Base-by-base conservation (phyloP, 2,329 filamentous ascomycete genomes). In the Lomentospora prolificans region DNA sequence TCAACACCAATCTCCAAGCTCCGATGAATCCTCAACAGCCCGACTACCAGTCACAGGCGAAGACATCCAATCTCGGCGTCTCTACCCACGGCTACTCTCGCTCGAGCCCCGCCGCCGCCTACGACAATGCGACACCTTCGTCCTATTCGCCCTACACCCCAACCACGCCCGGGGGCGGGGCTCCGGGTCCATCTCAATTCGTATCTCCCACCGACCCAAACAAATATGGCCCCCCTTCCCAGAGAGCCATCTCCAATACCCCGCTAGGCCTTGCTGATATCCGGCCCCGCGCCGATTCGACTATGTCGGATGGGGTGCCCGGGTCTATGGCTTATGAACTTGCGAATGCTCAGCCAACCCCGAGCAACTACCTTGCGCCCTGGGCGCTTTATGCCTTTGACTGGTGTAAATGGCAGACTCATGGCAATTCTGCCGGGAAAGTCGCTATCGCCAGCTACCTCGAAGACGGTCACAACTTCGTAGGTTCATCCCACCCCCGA, bases 381-480 rank as follows among this genome's bases (percentile, higher is more conserved):
- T 99, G 94, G 90, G 87, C 90, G 12, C 85, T 95, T 56, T 99
- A 97, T 69, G 92, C 94, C 10, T 92, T 95, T 64, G 94, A 99
- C 73, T 99, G 94, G 94, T 99, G 94, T 75, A 99, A 99, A 72
- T 99, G 94, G 92, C 84, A 88, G 14, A 85, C 92, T 2, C 83
- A 90, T 64, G 84, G 72, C 64, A 85, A 85, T 61, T 85, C 89
- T 59, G 90, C 89, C 3, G 94, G 94, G 39, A 97, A 97, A 71
- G 81, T 99, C 63, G 94, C 94, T 10, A 79, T 99, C 39, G 94
- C 92, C 58, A 99, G 94, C 74, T 97, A 97, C 68, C 75, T 97
- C 53, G 94, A 99, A 72, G 94, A 99, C 71, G 92, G 91, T 4
- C 94, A 99, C 73, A 99, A 99, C 69, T 99, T 95, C 76, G 90